Percentiles rank a stretch among this genome's conserved stretches.
These are phyloP conservation scores for Taxawa tesnikishii DNA, from an alignment of 2,329 filamentous ascomycete species.

Conservation along the genomic window DNA sequence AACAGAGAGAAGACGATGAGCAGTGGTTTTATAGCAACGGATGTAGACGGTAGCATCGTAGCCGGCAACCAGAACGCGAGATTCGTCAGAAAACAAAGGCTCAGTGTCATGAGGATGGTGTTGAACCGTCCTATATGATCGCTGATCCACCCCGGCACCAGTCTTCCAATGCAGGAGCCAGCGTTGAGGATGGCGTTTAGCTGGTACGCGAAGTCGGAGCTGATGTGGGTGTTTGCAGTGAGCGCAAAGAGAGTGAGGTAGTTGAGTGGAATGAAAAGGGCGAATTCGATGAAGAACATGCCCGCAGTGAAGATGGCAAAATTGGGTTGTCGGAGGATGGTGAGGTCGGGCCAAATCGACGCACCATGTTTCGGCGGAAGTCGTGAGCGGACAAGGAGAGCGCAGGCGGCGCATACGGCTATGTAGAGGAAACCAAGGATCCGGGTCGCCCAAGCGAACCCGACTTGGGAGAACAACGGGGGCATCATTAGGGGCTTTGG, in stretches of 20 bases:
- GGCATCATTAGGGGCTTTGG: slow-evolving; percentile 27
- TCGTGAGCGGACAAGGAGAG: slow-evolving; percentile 27
- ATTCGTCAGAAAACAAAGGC: slow-evolving; percentile 49
- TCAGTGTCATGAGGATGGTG: slow-evolving; percentile 54
- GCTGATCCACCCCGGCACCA: slow-evolving; percentile 60
- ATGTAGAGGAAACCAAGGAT: slow-evolving; percentile 28
- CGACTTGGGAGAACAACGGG: slow-evolving; percentile 25
- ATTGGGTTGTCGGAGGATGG: slow-evolving; percentile 24
- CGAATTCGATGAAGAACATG: slow-evolving; percentile 35
- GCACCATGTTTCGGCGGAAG: slow-evolving; percentile 26
- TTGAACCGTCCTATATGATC: slow-evolving; percentile 76
- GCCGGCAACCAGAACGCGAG: slow-evolving; percentile 62
- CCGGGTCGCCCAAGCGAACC: slow-evolving; percentile 33
- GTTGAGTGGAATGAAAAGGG: slow-evolving; percentile 52
- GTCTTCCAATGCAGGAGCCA: slow-evolving; percentile 64
- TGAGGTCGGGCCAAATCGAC: slow-evolving; percentile 27
- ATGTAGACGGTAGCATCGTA: slow-evolving; percentile 19
- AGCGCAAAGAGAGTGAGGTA: slow-evolving; percentile 70
- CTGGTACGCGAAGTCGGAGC: slow-evolving; percentile 53
- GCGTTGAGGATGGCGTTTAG: slow-evolving; percentile 68
- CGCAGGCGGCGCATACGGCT: slow-evolving; percentile 26
- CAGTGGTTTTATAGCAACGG: slow-evolving; percentile 8
- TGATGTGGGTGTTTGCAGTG: slow-evolving; percentile 45
- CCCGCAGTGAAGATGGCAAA: slow-evolving; percentile 28
- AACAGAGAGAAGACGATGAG: slow-evolving; percentile 17